A percentile compares a stretch with the other conserved stretches of the same genome.
These are phyloP conservation scores for Aspergillus fischeri DNA, from an alignment of 2,329 filamentous ascomycete genomes.

Conservation along the genomic window DNA sequence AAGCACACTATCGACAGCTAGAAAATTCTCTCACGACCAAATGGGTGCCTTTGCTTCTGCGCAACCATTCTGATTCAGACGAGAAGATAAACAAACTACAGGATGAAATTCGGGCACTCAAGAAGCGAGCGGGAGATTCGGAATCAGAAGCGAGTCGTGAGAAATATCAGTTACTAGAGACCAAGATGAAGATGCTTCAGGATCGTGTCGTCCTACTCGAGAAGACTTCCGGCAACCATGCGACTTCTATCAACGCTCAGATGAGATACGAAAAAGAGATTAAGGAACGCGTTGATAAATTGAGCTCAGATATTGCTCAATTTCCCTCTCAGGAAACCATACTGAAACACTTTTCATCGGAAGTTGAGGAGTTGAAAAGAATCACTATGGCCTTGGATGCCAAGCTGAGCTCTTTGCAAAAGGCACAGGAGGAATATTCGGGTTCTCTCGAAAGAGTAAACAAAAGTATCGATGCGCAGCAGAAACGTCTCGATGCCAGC, in stretches of 20 bases:
- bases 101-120: constrained; percentile 4
- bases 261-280: background rate
- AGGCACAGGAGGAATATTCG: constrained; percentile 1
- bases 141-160: background rate
- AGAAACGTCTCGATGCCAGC: background rate
- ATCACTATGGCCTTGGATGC: background rate
- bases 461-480: constrained; percentile 2
- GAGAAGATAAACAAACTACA: constrained; percentile 18
- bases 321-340: background rate
- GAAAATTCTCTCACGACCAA: constrained; percentile 12
- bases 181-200: constrained; percentile 4
- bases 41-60: constrained; percentile 4
- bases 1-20: constrained; percentile 11
- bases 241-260: constrained; percentile 2
- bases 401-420: constrained; percentile 3
- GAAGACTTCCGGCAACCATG: background rate
- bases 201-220: constrained; percentile 1
- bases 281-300: background rate
- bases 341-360: background rate
- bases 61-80: background rate
- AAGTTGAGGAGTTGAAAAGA: constrained; percentile 3
- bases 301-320: background rate
- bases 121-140: background rate
- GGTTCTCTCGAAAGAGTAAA: constrained; percentile 1
- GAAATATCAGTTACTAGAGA: background rate